phyloP scores from a whole-genome alignment of 2,329 filamentous ascomycete species.

The Beauveria sp. region DNA sequence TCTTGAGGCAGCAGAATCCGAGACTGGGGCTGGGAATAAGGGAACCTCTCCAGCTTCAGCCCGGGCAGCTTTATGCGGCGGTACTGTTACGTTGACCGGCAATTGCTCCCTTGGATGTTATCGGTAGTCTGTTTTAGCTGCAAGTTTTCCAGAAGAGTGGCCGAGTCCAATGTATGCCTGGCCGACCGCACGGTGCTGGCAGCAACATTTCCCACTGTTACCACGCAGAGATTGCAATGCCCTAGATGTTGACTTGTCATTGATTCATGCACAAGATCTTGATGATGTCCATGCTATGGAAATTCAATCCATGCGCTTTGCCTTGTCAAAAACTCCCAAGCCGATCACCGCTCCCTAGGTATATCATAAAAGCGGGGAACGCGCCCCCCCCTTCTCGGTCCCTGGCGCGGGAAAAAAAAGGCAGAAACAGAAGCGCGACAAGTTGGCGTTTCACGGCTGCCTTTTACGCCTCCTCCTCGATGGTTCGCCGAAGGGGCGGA shows the following conservation, averaged over 20 bases:
- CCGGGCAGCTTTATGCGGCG: background rate
- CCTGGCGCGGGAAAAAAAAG: background rate
- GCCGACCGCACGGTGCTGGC: no score
- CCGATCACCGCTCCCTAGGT: no score
- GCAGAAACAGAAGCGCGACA: slow-evolving; percentile 3
- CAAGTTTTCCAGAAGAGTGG: no score
- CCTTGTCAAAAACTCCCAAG: no score
- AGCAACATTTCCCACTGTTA: no score
- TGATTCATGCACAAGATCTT: no score
- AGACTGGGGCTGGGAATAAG: background rate
- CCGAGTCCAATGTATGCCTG: no score
- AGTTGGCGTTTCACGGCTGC: background rate
- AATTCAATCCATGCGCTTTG: background rate
- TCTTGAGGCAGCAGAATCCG: background rate
- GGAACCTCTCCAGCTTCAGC: background rate
- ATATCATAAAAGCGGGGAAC: no score
- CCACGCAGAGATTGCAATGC: no score
- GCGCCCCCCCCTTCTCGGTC: background rate
- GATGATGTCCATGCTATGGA: background rate
- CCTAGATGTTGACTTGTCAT: no score
- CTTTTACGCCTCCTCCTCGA: no score
- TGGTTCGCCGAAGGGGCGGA: background rate
- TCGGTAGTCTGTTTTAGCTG: background rate
- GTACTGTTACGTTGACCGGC: background rate
- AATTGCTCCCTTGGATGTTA: background rate